phyloP scores from a whole-genome alignment of 192 early-diverging fungal species.

The Umbelopsis sp. region DNA sequence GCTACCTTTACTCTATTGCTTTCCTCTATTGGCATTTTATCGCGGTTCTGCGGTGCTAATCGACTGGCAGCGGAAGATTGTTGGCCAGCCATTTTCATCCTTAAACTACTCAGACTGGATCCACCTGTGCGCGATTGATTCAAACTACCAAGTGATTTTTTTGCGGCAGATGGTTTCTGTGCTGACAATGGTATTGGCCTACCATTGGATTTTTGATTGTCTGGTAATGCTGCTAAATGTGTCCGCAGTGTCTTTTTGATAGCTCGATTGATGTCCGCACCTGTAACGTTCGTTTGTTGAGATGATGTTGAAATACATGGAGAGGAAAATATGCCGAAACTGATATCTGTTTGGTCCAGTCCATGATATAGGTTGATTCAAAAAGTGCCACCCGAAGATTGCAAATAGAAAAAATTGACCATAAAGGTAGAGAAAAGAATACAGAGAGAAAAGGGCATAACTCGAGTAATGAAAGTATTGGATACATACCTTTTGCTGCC shows the following conservation, averaged over 20 bases:
- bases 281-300: constrained; percentile 2
- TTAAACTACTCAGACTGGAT: neutral
- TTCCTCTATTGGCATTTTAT: neutral
- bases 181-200: neutral
- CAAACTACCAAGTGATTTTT: neutral
- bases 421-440: neutral
- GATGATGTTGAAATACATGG: constrained; percentile 9
- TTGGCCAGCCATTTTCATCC: constrained; percentile 10
- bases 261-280: neutral
- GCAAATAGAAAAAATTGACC: neutral
- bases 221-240: neutral
- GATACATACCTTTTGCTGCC: constrained; percentile 30
- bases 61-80: neutral
- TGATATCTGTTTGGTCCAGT: neutral
- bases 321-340: neutral
- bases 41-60: neutral
- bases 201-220: constrained; percentile 1
- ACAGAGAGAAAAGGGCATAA: neutral
- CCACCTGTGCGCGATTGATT: neutral
- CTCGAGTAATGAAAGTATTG: neutral
- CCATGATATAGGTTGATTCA: neutral
- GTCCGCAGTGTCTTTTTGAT: neutral
- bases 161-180: neutral
- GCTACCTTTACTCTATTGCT: neutral
- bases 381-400: neutral